Base-by-base conservation (phyloP, 257 asterid genomes). In the Gentiana dahurica region DNA sequence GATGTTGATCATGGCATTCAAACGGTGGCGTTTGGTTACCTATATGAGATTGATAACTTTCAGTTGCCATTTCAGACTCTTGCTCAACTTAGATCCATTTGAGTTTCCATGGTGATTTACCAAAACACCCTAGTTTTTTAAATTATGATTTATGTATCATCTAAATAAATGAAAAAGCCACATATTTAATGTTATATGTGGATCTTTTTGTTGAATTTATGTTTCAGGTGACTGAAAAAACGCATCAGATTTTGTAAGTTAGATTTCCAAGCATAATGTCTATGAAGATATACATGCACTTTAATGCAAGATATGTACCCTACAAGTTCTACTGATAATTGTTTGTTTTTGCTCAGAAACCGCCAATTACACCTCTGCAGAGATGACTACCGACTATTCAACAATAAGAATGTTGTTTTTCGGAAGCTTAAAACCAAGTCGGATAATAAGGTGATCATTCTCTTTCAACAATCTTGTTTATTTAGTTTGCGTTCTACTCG, bases 181-280 rank as follows among this genome's bases (percentile, higher is more conserved):
- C 34, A 8, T 54, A 15, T 33, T 41, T 39, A 39, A 8, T 53
- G 33, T 32, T 47, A 12, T 38, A 36, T 38, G 1, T 32, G n/a
- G 24, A 7, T 34, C 37, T 41, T 39, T 34, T 34, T 32, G 6
- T 34, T 8, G 34, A 7, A 51, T 58, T 3, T 48, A 2, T 54
- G 36, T 34, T 49, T 53, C 63, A 91, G 98, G 98, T 91, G 13
- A 78, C 82, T 43, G 95, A 87, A 86, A 76, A 63, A 75, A 85
- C 94, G 11, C 77, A 68, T 57, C 34, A 71, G 75, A 79, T 60
- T 50, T 79, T 87, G 36, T 75, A 77, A 1, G 79, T 85, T 51
- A 87, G 93, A 70, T 91, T 57, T 70, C 94, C 98, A 6, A 85
- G 95, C 61, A 61, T 72, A 81, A 77, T 78, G 55, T 83, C 97